These are phyloP conservation scores for Aspergillus bridgeri DNA, from an alignment of 495 filamentous ascomycete species.

Conservation along the genomic window DNA sequence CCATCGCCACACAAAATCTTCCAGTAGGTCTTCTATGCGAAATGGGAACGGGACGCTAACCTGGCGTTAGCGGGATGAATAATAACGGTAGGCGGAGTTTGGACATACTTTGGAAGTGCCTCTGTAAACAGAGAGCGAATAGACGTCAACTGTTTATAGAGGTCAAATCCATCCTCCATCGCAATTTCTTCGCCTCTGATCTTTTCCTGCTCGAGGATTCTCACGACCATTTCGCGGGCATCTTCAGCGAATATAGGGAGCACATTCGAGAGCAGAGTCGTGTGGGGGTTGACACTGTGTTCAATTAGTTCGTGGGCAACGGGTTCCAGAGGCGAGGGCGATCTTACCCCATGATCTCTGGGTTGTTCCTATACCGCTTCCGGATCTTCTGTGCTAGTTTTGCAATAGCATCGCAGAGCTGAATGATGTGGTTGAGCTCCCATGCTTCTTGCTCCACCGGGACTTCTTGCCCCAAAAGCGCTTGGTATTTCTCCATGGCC, in stretches of 20 bases:
- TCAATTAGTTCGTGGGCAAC: slow-evolving; percentile 21
- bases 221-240: slow-evolving; percentile 72
- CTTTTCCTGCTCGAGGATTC: slow-evolving; percentile 70
- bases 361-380: slow-evolving; percentile 86
- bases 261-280: slow-evolving; percentile 74
- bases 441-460: slow-evolving; percentile 73
- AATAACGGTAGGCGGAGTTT: not conserved
- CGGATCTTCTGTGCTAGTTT: slow-evolving; percentile 80
- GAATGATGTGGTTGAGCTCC: slow-evolving; percentile 82
- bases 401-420: slow-evolving; percentile 80
- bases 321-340: no score
- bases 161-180: slow-evolving; percentile 86
- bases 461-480: slow-evolving; percentile 66
- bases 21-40: slow-evolving; percentile 78
- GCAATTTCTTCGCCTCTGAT: slow-evolving; percentile 69
- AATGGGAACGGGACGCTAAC: slow-evolving; percentile 65
- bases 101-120: slow-evolving; percentile 59
- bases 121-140: slow-evolving; percentile 74
- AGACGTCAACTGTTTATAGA: slow-evolving; percentile 83
- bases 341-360: slow-evolving; percentile 76
- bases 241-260: slow-evolving; percentile 89
- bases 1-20: slow-evolving; percentile 95
- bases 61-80: not conserved
- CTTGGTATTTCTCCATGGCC: slow-evolving; percentile 70
- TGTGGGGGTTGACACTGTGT: slow-evolving; percentile 68